Evolutionary conservation across 306 rosid genomes (phyloP).

Genomic region (Trifolium pratense): DNA sequence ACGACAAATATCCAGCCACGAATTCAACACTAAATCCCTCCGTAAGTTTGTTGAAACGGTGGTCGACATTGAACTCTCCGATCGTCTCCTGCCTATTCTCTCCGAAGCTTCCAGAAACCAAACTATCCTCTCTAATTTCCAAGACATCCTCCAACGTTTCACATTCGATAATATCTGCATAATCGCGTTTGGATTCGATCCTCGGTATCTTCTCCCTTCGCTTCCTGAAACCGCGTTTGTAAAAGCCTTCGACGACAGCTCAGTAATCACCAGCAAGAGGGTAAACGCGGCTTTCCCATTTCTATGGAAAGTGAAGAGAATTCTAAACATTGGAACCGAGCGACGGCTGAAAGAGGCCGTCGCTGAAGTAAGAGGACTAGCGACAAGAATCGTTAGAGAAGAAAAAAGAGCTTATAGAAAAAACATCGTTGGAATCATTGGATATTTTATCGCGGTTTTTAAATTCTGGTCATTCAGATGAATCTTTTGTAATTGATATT

Average conservation of each 20-base stretch:
- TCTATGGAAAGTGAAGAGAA: conserved; percentile 6
- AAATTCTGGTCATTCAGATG: conserved; percentile 57
- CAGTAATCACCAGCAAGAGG: conserved; percentile 47
- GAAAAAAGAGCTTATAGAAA: conserved; percentile 47
- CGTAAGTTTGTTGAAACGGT: conserved; percentile 63
- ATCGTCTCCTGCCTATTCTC: conserved; percentile 62
- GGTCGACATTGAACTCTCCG: conserved; percentile 59
- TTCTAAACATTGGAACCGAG: background rate
- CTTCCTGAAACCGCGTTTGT: conserved; percentile 54
- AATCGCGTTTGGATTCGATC: conserved; percentile 6
- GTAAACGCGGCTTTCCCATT: conserved; percentile 9
- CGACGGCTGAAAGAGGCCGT: background rate
- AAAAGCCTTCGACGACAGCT: conserved; percentile 55
- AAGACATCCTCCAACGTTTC: background rate
- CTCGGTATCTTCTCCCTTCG: conserved; percentile 47
- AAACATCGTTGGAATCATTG: conserved; percentile 34
- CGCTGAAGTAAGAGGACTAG: conserved; percentile 49
- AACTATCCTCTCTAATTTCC: conserved; percentile 2
- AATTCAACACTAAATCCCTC: conserved; percentile 58
- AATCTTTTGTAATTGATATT: conserved; percentile 52
- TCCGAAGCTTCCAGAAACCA: background rate
- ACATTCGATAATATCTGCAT: background rate
- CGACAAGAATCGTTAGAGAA: conserved; percentile 48
- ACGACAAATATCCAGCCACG: conserved; percentile 63
- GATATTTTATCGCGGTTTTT: conserved; percentile 63